phyloP scores from a whole-genome alignment of 192 early-diverging fungal genomes.

The Entrophospora sp. region DNA sequence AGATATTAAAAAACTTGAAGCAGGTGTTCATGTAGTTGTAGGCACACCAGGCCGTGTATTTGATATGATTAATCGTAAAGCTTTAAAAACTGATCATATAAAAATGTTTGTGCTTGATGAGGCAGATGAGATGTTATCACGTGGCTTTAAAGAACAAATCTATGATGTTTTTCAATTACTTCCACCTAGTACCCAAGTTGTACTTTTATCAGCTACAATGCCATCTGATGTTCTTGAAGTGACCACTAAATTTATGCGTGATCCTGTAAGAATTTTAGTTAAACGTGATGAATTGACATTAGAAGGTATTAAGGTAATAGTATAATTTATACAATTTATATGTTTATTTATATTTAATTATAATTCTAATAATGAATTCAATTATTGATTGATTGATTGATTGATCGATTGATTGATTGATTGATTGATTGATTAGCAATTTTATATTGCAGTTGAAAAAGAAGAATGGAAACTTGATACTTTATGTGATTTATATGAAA shows the following conservation, averaged over 20 bases:
- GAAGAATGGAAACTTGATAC: slow-evolving; percentile 99
- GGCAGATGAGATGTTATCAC: slow-evolving; percentile 90
- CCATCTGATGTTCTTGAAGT: slow-evolving; percentile 95
- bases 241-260: slow-evolving; percentile 96
- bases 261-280: slow-evolving; percentile 89
- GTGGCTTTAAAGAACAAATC: slow-evolving; percentile 97
- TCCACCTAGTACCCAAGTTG: slow-evolving; percentile 87
- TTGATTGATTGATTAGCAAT: too few relatives aligned
- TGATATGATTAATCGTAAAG: slow-evolving; percentile 91
- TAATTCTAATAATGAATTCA: not conserved
- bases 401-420: too few relatives aligned
- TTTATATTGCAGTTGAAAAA: slow-evolving; percentile 97
- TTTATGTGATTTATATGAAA: slow-evolving; percentile 96
- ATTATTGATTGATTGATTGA: too few relatives aligned
- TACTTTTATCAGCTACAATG: slow-evolving; percentile 84
- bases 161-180: slow-evolving; percentile 89
- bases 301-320: slow-evolving; percentile 77
- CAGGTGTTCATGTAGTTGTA: slow-evolving; percentile 87
- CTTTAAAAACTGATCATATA: slow-evolving; percentile 71
- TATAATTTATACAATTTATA: not conserved
- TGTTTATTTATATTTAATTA: not conserved
- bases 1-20: slow-evolving; percentile 87
- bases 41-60: slow-evolving; percentile 95
- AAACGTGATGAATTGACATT: slow-evolving; percentile 99
- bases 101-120: slow-evolving; percentile 97